Evolutionary conservation across 2,329 filamentous ascomycete genomes (phyloP).

Genomic region (Massarina eburnea): DNA sequence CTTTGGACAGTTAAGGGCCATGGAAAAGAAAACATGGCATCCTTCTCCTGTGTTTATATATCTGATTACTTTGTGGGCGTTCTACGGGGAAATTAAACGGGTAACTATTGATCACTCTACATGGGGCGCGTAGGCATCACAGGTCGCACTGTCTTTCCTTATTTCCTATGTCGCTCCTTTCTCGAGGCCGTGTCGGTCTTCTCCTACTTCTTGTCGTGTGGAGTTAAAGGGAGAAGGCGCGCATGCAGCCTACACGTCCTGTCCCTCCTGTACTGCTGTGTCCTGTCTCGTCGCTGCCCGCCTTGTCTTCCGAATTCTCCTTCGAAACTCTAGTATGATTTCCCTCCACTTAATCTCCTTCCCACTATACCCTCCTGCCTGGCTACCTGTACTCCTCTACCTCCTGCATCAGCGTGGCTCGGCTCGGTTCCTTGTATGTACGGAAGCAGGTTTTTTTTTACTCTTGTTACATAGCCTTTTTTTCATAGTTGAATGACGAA

Average conservation of each 20-base stretch:
- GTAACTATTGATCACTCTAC: conserved; percentile 11
- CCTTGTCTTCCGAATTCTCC: conserved; percentile 10
- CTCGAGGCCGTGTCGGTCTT: neutral
- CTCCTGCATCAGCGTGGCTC: neutral
- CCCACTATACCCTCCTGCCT: conserved; percentile 5
- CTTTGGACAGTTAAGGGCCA: conserved; percentile 2
- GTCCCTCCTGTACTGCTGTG: conserved; percentile 11
- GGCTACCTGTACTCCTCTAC: neutral
- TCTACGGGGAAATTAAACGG: conserved; percentile 11
- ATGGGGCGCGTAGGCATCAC: conserved; percentile 12
- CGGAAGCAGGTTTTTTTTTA: conserved; percentile 7
- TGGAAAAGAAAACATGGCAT: conserved; percentile 2
- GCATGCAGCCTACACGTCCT: neutral
- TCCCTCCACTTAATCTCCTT: neutral
- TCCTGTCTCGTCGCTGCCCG: conserved; percentile 5
- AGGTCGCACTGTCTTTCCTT: conserved; percentile 14
- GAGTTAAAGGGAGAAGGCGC: neutral
- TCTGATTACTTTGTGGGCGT: conserved; percentile 13
- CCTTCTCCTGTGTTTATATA: conserved; percentile 24
- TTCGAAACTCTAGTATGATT: neutral
- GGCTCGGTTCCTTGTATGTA: neutral
- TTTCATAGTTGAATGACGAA: conserved; percentile 1
- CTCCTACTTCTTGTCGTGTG: neutral
- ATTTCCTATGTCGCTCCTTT: conserved; percentile 17
- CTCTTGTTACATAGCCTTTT: conserved; percentile 14